phyloP scores from a whole-genome alignment of 2,329 filamentous ascomycete genomes.

The Fusarium bulbicola region DNA sequence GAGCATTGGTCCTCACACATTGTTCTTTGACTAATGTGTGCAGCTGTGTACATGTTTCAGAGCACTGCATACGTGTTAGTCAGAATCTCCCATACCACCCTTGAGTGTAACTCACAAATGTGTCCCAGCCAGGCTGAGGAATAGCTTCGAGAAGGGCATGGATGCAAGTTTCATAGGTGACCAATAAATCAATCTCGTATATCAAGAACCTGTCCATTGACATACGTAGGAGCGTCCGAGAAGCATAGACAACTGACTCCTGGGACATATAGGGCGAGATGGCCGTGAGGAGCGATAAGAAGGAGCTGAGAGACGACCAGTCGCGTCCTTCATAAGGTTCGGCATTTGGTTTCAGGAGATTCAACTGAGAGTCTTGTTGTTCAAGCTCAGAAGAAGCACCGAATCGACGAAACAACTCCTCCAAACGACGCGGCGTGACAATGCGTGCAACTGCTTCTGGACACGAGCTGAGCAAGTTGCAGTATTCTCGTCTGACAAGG shows the following conservation, averaged over 20 bases:
- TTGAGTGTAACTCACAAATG: slow-evolving; percentile 50
- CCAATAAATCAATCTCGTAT: slow-evolving; percentile 53
- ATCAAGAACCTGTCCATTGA: slow-evolving; percentile 62
- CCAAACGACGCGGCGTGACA: slow-evolving; percentile 56
- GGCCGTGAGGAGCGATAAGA: slow-evolving; percentile 54
- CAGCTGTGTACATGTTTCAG: slow-evolving; percentile 57
- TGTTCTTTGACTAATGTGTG: slow-evolving; percentile 54
- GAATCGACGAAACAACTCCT: slow-evolving; percentile 65
- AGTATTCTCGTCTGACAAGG: slow-evolving; percentile 68
- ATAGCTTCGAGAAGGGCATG: slow-evolving; percentile 55
- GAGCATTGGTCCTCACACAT: slow-evolving; percentile 65
- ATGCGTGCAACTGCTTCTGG: slow-evolving; percentile 55
- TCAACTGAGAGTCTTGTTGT: slow-evolving; percentile 35
- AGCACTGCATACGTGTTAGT: slow-evolving; percentile 53
- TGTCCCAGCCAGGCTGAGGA: slow-evolving; percentile 48
- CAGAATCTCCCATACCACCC: neutral
- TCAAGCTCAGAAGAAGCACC: slow-evolving; percentile 63
- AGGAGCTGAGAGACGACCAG: slow-evolving; percentile 56
- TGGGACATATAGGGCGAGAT: slow-evolving; percentile 50
- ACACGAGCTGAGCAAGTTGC: slow-evolving; percentile 60
- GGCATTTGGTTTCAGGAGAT: slow-evolving; percentile 30
- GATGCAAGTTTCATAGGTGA: slow-evolving; percentile 54
- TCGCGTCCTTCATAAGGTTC: slow-evolving; percentile 51
- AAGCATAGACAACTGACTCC: slow-evolving; percentile 50
- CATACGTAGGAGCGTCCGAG: slow-evolving; percentile 62